Base-by-base conservation (phyloP, 352 stramenopile genomes). In the Pythium aquatile region DNA sequence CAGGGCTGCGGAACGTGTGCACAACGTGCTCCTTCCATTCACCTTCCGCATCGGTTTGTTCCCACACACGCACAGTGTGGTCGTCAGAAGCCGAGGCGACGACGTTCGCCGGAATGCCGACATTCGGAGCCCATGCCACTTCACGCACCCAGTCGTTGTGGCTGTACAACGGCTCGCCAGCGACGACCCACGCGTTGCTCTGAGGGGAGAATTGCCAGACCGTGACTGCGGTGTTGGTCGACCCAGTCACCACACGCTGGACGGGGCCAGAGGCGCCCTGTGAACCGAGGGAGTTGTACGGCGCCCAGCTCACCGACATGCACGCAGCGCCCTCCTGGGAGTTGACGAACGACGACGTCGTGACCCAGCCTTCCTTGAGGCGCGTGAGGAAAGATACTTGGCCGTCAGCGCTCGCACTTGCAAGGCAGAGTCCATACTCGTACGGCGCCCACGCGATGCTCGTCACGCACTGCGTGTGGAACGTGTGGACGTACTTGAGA, bases 121-220 rank as follows among this genome's bases (percentile, higher is more conserved):
- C 81, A 65, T 93, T 95, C 8, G 87, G 87, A 1, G 84, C 81
- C 87, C 87, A 95, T 16, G 77, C 76, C 11, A 95, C 85, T 63
- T 95, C 85, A 26, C 87, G 87, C 55, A 95, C 78, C 87, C 87
- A 95, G 70, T 95, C 87, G 29, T 79, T 77, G 63, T 95, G 87
- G 54, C 84, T 78, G 32, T 77, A 77, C 48, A 90, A 72, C 5
- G 74, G 69, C 16, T 77, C 74, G 26, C 81, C 73, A 16, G 78
- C 53, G 58, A 82, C 65, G 24, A 70, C 65, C 77, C 77, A 83
- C 16, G 70, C 63, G 54, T 87, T 76, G 24, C 68, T 61, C 7
- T 69, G 52, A 32, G 65, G 66, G 24, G 74, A 72, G 65, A 87
- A 66, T 58, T 83, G 72, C 82, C 82, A 91, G 35, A 93, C 78